Percentiles rank a stretch among this genome's conserved stretches.
These are phyloP conservation scores for Isabelozyma rhagii DNA, from an alignment of 805 yeast genomes.

Conservation along the genomic window DNA sequence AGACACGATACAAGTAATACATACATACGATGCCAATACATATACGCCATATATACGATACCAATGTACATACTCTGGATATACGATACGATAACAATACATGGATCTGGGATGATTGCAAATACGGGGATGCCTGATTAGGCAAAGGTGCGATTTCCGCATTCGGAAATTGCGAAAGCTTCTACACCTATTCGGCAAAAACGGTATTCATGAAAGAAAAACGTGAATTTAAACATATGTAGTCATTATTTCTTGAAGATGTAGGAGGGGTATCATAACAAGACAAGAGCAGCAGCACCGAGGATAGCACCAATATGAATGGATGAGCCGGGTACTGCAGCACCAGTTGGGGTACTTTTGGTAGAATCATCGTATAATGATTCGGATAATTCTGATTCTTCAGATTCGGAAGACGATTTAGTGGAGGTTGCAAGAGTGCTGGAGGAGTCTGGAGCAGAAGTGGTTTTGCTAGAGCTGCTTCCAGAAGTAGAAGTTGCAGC, in stretches of 20 bases:
- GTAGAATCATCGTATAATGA: background rate
- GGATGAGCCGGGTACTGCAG: slow-evolving; percentile 4
- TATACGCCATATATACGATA: too few species aligned
- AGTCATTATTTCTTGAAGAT: background rate
- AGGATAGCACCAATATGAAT: slow-evolving; percentile 6
- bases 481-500: slow-evolving; percentile 7
- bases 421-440: background rate
- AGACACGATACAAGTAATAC: too few species aligned
- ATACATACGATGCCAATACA: too few species aligned
- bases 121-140: background rate
- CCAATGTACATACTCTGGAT: too few species aligned
- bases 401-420: slow-evolving; percentile 10
- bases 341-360: background rate
- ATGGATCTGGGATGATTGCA: background rate
- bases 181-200: background rate
- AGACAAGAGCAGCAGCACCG: slow-evolving; percentile 1
- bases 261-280: slow-evolving; percentile 2
- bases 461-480: slow-evolving; percentile 2
- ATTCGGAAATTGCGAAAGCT: background rate
- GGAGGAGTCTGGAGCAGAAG: background rate
- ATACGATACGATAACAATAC: too few species aligned
- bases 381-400: slow-evolving; percentile 2
- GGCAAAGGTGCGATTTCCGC: background rate
- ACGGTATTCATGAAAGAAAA: background rate
- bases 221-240: background rate